Conservation (phyloP, 768 basidiomycete species). For the Amanita polypyramis region DNA sequence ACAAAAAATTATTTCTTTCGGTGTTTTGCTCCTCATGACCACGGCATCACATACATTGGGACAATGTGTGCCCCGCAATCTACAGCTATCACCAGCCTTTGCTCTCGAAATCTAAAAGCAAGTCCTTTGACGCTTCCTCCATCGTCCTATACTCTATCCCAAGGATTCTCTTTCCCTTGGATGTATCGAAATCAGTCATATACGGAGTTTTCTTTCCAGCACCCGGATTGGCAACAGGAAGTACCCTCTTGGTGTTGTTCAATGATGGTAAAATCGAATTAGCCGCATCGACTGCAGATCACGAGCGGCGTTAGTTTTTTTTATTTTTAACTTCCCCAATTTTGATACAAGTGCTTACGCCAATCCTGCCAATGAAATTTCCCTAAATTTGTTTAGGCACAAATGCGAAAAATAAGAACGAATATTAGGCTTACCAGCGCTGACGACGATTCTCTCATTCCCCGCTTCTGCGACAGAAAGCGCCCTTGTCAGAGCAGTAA, state of each 20-base stretch:
- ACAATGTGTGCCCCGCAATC: too few relatives aligned
- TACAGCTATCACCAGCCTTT: slow-evolving; percentile 5
- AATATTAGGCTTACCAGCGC: slow-evolving; percentile 8
- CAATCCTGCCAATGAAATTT: slow-evolving; percentile 25
- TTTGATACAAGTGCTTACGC: slow-evolving; percentile 14
- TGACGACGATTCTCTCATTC: slow-evolving; percentile 46
- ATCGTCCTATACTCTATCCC: slow-evolving; percentile 4
- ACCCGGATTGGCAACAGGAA: slow-evolving; percentile 14
- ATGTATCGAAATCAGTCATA: background rate
- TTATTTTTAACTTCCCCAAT: too few relatives aligned
- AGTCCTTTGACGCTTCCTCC: slow-evolving; percentile 10
- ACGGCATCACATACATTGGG: too few relatives aligned
- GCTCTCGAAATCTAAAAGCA: slow-evolving; percentile 2
- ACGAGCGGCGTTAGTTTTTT: background rate
- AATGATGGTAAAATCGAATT: slow-evolving; percentile 17
- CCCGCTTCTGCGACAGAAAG: slow-evolving; percentile 26
- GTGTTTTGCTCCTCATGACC: too few relatives aligned
- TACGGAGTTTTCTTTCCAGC: background rate
- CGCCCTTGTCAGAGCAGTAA: slow-evolving; percentile 36
- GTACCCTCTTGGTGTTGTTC: slow-evolving; percentile 16
- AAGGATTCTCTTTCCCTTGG: background rate
- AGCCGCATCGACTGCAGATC: slow-evolving; percentile 21
- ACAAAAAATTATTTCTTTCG: too few relatives aligned
- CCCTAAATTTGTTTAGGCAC: slow-evolving; percentile 7
- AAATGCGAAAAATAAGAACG: background rate